These are phyloP conservation scores for Microsporum ferrugineum DNA, from an alignment of 2,329 filamentous ascomycete species.

Conservation along the genomic window DNA sequence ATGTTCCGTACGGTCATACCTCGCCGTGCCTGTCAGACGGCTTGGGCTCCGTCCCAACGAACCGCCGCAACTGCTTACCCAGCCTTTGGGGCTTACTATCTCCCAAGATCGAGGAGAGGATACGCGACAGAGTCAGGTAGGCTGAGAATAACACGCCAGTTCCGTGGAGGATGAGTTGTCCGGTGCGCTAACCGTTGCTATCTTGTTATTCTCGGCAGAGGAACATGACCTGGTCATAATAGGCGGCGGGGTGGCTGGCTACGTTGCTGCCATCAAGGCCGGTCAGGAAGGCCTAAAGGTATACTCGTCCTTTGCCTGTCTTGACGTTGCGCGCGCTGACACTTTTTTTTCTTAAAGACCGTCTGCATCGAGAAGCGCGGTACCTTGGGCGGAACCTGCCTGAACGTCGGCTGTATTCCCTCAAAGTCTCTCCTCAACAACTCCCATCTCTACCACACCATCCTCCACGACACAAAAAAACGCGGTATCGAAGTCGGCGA, in stretches of 20 bases:
- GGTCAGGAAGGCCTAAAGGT: slow-evolving; percentile 96
- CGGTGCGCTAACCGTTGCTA: slow-evolving; percentile 13
- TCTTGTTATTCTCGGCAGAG: slow-evolving; percentile 42
- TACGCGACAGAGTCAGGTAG: slow-evolving; percentile 44
- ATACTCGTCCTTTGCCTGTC: slow-evolving; percentile 17
- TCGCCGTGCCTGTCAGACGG: slow-evolving; percentile 38
- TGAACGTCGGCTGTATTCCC: slow-evolving; percentile 98
- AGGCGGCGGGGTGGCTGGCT: slow-evolving; percentile 93
- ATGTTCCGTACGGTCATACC: slow-evolving; percentile 45
- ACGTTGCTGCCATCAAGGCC: slow-evolving; percentile 98
- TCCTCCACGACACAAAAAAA: slow-evolving; percentile 92
- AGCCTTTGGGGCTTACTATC: slow-evolving; percentile 35
- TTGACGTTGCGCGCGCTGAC: not conserved
- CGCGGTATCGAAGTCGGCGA: slow-evolving; percentile 95
- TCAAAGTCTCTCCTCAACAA: slow-evolving; percentile 99
- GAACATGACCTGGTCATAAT: slow-evolving; percentile 97
- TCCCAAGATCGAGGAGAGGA: slow-evolving; percentile 43
- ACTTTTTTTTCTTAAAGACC: slow-evolving; percentile 50
- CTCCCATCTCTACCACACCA: slow-evolving; percentile 94
- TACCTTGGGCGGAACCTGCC: slow-evolving; percentile 84
- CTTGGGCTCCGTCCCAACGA: slow-evolving; percentile 28
- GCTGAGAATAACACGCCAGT: not conserved
- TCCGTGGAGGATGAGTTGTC: not conserved
- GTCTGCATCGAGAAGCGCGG: slow-evolving; percentile 98
- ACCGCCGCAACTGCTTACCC: slow-evolving; percentile 27